phyloP scores from a whole-genome alignment of 306 rosid species.

The Pyrus communis region DNA sequence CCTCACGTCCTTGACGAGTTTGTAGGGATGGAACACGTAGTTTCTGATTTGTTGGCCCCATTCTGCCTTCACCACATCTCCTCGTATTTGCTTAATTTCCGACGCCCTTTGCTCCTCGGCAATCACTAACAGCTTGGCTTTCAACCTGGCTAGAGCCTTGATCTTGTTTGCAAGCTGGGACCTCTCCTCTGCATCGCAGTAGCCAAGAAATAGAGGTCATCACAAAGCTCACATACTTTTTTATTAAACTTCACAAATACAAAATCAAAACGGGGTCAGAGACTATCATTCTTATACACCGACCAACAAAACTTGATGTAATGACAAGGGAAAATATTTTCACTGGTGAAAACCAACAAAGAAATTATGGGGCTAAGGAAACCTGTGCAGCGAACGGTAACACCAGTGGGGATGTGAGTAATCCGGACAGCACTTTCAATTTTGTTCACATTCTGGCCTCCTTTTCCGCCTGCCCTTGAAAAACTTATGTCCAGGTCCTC shows the following conservation, averaged over 20 bases:
- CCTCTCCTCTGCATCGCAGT: constrained; percentile 72
- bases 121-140: constrained; percentile 81
- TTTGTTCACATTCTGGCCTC: constrained; percentile 97
- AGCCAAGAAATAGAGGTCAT: not conserved
- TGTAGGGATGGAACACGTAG: constrained; percentile 94
- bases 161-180: constrained; percentile 83
- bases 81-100: constrained; percentile 87
- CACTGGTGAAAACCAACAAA: not conserved
- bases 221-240: not conserved
- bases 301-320: not conserved
- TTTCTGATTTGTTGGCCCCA: constrained; percentile 98
- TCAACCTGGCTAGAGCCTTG: constrained; percentile 78
- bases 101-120: constrained; percentile 87
- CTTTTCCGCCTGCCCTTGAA: constrained; percentile 96
- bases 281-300: not conserved
- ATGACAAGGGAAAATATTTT: not conserved
- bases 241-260: not conserved
- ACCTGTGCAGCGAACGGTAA: constrained; percentile 96
- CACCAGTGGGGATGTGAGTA: constrained; percentile 96
- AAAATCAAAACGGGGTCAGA: not conserved
- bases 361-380: constrained; percentile 3
- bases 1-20: constrained; percentile 88
- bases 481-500: constrained; percentile 85
- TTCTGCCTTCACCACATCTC: constrained; percentile 90
- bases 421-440: constrained; percentile 96